Evolutionary conservation across 371 early-diverging fungal genomes (phyloP), one percentile per base, ranked within the genome.

Genomic region (Furculomyces boomerangus): DNA sequence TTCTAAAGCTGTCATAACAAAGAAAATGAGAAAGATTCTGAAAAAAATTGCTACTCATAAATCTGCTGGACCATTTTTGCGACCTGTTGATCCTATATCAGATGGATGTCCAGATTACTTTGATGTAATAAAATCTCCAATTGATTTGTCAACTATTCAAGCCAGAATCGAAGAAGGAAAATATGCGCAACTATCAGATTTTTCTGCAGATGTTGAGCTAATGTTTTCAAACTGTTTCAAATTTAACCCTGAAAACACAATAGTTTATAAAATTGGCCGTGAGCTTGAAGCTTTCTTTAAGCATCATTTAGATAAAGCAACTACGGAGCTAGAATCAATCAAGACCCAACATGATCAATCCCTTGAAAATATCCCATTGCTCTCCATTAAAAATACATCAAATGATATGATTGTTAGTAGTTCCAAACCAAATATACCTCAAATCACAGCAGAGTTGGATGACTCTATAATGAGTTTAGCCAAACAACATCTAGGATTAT

Each of bases 91-190:
- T 54, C 71, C 73, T 28, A 60, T 58, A 0, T 57, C 66, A 30
- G 79, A 79, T 51, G 74, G 76, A 8, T 76, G 78, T 43, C 88
- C 86, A n/a, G 82, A 84, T 2, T 93, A 93, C 66, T 70, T 75
- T 24, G 75, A 78, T 2, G 74, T 90, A 20, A 82, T 99, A 67
- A 89, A 88, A 63, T 61, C 80, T 30, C 99, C 99, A 2, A 99
- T 99, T 94, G 99, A 99, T 60, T 67, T 99, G 20, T 79, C 80
- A 1, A 99, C 98, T 0, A 81, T 95, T n/a, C 57, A 50, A 58
- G 74, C 75, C 49, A 86, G 81, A 53, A 60, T 98, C 0, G 90
- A 88, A 22, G 55, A 59, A 10, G 70, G 71, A 14, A 59, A 62
- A 51, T 84, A 85, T 55, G 51, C 66, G 0, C 57, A 49, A 1